Evolutionary conservation across 805 yeast genomes (phyloP), one percentile per base, ranked within the genome.

Genomic region (Zygotorulaspora chibaensis): DNA sequence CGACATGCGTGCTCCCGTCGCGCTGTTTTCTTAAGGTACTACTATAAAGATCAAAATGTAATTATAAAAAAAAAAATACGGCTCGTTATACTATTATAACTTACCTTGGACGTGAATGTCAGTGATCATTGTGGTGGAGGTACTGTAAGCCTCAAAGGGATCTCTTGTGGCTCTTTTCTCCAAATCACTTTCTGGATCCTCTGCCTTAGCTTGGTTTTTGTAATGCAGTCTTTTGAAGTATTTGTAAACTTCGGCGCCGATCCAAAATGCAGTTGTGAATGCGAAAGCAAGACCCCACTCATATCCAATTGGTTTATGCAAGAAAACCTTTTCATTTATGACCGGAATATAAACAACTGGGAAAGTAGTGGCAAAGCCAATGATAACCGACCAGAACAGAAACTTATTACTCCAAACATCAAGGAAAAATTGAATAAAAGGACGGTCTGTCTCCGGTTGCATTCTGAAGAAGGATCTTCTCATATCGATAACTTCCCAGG

Each of bases 311-410:
- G 81, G 79, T 26, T 65, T 70, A 64, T 87, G 96, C 55, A 82
- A 70, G 62, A 87, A 87, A 8, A 87, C 95, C 51, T 76, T 75
- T 37, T 73, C 68, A 64, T 87, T 87, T 60, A 87, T 86, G n/a
- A 84, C 95, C 6, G 96, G 96, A 52, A 87, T 87, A 66, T 87
- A 87, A 31, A 87, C 79, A 15, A 86, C 84, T 35, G 95, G 95
- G 76, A 87, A 82, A 3, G 84, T 81, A 2, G 87, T 74, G 11
- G 76, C 64, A 50, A 84, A 77, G 1, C 93, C 96, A 42, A 77
- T 69, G 29, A 83, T 61, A 38, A 87, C 77, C 0, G 95, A 85
- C 89, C 90, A 86, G 70, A 87, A 84, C 58, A 87, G 71, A 52
- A 87, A 80, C 64, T 84, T 79, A 66, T 87, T 87, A 11, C 67